Evolutionary conservation across 345 rosid genomes (phyloP).

Genomic region (Xanthoceras sorbifolium): DNA sequence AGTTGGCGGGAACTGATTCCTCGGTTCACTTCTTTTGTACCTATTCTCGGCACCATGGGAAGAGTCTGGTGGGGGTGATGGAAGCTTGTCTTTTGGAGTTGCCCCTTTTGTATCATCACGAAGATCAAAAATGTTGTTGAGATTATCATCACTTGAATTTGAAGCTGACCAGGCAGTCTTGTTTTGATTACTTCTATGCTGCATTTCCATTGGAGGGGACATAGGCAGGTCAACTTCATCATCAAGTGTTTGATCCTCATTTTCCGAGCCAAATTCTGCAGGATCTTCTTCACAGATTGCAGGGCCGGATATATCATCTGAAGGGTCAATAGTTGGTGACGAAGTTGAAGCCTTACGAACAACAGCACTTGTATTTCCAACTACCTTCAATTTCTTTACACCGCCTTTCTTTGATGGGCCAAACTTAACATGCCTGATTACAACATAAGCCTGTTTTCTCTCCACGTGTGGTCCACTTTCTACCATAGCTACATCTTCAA

Average conservation of each 20-base stretch:
- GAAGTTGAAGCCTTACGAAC: conserved; percentile 8
- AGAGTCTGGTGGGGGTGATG: conserved; percentile 11
- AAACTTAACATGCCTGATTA: conserved; percentile 72
- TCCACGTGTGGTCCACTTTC: conserved; percentile 73
- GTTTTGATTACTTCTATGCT: conserved; percentile 8
- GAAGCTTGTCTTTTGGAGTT: conserved; percentile 9
- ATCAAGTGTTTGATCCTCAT: conserved; percentile 13
- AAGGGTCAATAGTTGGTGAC: neutral
- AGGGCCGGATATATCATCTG: conserved; percentile 16
- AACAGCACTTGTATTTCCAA: conserved; percentile 17
- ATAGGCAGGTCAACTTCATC: conserved; percentile 20
- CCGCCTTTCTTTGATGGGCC: conserved; percentile 71
- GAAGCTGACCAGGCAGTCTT: conserved; percentile 19
- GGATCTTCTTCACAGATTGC: conserved; percentile 21
- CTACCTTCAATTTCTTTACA: conserved; percentile 42
- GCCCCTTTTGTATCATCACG: conserved; percentile 6
- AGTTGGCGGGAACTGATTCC: conserved; percentile 30
- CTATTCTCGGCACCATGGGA: conserved; percentile 40
- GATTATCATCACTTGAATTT: conserved; percentile 23
- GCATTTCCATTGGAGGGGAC: conserved; percentile 9
- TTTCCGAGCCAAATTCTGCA: conserved; percentile 13
- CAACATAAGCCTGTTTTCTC: conserved; percentile 58
- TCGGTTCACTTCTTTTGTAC: conserved; percentile 48
- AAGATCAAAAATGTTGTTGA: conserved; percentile 15
- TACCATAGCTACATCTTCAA: conserved; percentile 59